Conservation (phyloP, 2,329 filamentous ascomycete genomes). For the Sarocladium strictum region DNA sequence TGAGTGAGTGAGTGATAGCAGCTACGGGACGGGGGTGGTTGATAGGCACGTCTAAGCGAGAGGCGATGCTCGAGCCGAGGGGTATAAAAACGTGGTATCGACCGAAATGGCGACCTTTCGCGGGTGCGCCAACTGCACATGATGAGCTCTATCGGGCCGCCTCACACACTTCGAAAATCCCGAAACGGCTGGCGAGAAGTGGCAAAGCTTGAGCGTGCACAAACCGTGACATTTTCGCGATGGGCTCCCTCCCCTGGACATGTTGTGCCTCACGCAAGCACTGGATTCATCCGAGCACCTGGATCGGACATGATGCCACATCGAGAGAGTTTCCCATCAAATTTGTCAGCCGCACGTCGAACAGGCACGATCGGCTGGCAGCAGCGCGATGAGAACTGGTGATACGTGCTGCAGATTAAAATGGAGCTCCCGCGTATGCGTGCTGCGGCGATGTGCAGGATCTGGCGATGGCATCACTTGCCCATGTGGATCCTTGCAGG, state of each 20-base stretch:
- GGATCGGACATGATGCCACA: not conserved
- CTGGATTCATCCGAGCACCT: not conserved
- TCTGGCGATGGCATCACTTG: not conserved
- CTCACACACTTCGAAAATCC: not conserved
- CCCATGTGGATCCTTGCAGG: not conserved
- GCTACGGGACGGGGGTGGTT: not conserved
- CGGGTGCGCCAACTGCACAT: not conserved
- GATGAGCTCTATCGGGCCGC: constrained; percentile 1
- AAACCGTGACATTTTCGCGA: not conserved
- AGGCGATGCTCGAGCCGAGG: not conserved
- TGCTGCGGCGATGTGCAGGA: not conserved
- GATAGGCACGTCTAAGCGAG: constrained; percentile 9
- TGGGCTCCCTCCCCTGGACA: no score
- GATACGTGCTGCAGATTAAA: not conserved
- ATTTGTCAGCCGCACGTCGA: not conserved
- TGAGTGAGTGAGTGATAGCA: not conserved
- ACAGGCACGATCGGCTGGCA: not conserved
- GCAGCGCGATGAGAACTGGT: not conserved
- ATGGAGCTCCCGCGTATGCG: not conserved
- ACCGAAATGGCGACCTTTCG: not conserved
- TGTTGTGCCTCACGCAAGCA: not conserved
- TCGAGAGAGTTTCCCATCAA: not conserved
- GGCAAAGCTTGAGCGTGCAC: not conserved
- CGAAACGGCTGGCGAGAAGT: not conserved
- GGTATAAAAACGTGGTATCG: constrained; percentile 5